These are phyloP conservation scores for Phytophthora hibernalis DNA, from an alignment of 352 stramenopile species.

Conservation along the genomic window DNA sequence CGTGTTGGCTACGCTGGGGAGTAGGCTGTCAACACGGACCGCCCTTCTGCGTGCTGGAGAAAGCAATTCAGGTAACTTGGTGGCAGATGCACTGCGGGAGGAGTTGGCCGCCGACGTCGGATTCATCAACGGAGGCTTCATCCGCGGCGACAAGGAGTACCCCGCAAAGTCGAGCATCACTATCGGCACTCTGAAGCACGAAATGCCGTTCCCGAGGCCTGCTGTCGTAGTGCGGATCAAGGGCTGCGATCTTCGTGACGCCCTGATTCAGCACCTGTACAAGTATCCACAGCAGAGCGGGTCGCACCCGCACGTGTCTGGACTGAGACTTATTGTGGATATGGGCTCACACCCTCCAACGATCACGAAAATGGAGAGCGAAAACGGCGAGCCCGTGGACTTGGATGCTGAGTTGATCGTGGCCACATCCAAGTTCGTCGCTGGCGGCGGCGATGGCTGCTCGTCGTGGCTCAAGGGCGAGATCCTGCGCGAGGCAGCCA, in stretches of 20 bases:
- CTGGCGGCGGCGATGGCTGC: constrained; percentile 78
- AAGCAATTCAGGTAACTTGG: constrained; percentile 79
- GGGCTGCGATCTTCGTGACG: constrained; percentile 68
- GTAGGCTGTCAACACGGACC: constrained; percentile 75
- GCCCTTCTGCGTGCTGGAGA: constrained; percentile 74
- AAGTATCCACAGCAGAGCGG: constrained; percentile 82
- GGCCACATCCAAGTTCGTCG: constrained; percentile 85
- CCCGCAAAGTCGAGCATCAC: constrained; percentile 72
- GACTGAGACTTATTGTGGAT: constrained; percentile 52
- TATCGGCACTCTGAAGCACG: constrained; percentile 76
- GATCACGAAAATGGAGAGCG: constrained; percentile 56
- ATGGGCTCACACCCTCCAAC: constrained; percentile 21
- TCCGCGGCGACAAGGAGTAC: constrained; percentile 85
- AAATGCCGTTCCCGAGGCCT: constrained; percentile 87
- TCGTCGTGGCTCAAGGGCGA: constrained; percentile 72
- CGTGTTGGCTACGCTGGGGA: constrained; percentile 59
- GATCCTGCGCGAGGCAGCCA: constrained; percentile 54
- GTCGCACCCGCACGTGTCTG: constrained; percentile 84
- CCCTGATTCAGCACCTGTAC: constrained; percentile 77
- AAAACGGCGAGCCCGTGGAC: constrained; percentile 57
- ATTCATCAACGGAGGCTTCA: constrained; percentile 91
- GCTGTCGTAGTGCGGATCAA: constrained; percentile 76
- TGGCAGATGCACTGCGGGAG: constrained; percentile 77
- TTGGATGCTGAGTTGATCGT: constrained; percentile 63
- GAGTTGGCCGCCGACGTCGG: constrained; percentile 73